phyloP scores from a whole-genome alignment of 106 monocot genomes.

The Acorus gramineus region DNA sequence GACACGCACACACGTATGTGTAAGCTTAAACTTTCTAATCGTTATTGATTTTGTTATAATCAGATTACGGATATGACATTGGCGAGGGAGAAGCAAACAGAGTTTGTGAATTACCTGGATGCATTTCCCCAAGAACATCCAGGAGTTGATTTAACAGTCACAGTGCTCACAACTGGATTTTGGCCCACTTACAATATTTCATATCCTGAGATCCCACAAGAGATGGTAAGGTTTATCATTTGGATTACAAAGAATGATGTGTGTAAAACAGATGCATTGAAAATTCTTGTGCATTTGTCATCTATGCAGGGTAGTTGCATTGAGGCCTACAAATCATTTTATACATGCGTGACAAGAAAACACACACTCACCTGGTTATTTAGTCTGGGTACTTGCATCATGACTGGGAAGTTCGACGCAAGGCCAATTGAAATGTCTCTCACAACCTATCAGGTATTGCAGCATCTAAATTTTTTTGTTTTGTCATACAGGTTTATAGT shows the following conservation, averaged over 20 bases:
- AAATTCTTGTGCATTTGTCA: no score
- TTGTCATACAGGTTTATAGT: neutral
- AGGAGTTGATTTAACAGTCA: conserved; percentile 87
- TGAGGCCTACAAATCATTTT: conserved; percentile 69
- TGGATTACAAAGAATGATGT: neutral
- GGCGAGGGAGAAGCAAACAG: conserved; percentile 81
- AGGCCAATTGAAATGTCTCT: conserved; percentile 77
- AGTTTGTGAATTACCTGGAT: conserved; percentile 74
- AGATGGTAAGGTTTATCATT: conserved; percentile 44
- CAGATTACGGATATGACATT: conserved; percentile 92
- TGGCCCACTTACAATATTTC: conserved; percentile 93
- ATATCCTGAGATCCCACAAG: conserved; percentile 80
- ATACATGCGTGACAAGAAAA: conserved; percentile 83
- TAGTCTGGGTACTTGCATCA: conserved; percentile 71
- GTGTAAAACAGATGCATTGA: no score
- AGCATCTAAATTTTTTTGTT: neutral
- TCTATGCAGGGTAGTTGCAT: conserved; percentile 44
- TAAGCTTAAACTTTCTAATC: no score
- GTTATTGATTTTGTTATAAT: neutral
- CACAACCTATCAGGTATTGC: conserved; percentile 61
- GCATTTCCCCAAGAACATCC: conserved; percentile 48
- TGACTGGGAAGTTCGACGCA: conserved; percentile 76
- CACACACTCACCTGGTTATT: conserved; percentile 64
- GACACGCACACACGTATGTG: no score
- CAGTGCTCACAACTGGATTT: conserved; percentile 91